These are phyloP conservation scores for Castanea sativa DNA, from an alignment of 306 rosid species.

Conservation along the genomic window DNA sequence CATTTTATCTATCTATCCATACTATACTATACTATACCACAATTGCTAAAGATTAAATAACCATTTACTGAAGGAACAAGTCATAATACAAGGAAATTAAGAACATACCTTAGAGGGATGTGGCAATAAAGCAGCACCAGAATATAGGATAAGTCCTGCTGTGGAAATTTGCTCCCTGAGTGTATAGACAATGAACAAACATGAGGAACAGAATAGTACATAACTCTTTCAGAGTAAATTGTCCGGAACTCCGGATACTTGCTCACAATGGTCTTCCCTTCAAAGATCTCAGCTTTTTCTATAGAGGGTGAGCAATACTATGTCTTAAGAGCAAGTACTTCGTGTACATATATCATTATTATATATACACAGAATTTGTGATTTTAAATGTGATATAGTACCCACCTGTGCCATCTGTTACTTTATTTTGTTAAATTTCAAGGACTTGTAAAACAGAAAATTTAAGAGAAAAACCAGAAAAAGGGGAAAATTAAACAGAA, in stretches of 20 bases:
- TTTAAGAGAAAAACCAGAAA: too few species aligned
- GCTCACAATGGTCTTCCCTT: neutral
- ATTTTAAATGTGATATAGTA: too few species aligned
- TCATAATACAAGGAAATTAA: neutral
- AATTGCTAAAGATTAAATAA: neutral
- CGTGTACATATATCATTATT: too few species aligned
- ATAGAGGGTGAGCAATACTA: neutral
- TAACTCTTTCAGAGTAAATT: conserved; percentile 4
- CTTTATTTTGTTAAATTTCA: too few species aligned
- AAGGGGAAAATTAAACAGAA: too few species aligned
- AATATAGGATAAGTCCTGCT: conserved; percentile 28
- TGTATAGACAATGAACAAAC: conserved; percentile 18
- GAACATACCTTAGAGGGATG: conserved; percentile 71
- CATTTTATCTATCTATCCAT: too few species aligned
- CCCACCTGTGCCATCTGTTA: too few species aligned
- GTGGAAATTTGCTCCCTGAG: conserved; percentile 40
- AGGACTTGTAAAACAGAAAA: too few species aligned
- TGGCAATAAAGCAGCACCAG: conserved; percentile 61
- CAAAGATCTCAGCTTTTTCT: conserved; percentile 6
- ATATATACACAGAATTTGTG: too few species aligned
- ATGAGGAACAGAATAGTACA: conserved; percentile 7
- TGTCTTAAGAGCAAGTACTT: too few species aligned
- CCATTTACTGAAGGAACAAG: neutral
- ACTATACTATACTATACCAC: too few species aligned
- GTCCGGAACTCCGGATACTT: neutral